Percentiles rank a stretch among this genome's conserved stretches.
Evolutionary conservation across 2,329 filamentous ascomycete species (phyloP).

Genomic region (Nothophoma quercina): DNA sequence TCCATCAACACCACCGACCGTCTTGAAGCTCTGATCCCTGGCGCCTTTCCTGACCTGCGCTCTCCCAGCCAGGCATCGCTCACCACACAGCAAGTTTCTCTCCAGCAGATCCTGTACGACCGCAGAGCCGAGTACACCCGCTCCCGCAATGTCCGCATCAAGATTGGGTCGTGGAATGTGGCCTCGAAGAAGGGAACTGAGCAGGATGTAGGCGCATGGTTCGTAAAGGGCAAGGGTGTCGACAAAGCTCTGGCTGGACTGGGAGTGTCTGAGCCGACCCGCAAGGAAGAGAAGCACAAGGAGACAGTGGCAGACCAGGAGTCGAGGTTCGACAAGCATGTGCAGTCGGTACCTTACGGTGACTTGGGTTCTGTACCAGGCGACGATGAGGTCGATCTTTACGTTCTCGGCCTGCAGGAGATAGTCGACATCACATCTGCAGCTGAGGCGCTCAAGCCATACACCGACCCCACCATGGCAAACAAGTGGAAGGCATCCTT

Average conservation of each 20-base stretch:
- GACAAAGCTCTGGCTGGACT: slow-evolving; percentile 68
- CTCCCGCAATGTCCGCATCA: slow-evolving; percentile 78
- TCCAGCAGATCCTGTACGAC: slow-evolving; percentile 70
- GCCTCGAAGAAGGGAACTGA: slow-evolving; percentile 84
- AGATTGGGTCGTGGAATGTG: slow-evolving; percentile 95
- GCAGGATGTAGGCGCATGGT: slow-evolving; percentile 88
- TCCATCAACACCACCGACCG: slow-evolving; percentile 19
- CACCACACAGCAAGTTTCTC: slow-evolving; percentile 53
- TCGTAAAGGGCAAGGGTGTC: slow-evolving; percentile 77
- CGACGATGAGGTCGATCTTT: slow-evolving; percentile 80
- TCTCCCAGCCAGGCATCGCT: slow-evolving; percentile 32
- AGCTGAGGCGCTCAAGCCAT: slow-evolving; percentile 78
- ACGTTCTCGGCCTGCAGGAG: slow-evolving; percentile 90
- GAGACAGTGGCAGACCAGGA: slow-evolving; percentile 60
- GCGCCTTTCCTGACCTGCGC: slow-evolving; percentile 55
- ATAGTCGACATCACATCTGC: slow-evolving; percentile 85
- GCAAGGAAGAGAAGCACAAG: slow-evolving; percentile 45
- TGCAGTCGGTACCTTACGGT: slow-evolving; percentile 53
- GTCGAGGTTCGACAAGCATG: slow-evolving; percentile 52
- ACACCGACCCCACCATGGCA: slow-evolving; percentile 73
- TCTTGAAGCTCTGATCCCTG: slow-evolving; percentile 57
- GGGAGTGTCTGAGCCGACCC: slow-evolving; percentile 33
- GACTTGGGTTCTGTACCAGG: slow-evolving; percentile 60
- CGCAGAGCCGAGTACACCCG: slow-evolving; percentile 81
- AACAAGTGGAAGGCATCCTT: slow-evolving; percentile 84